These are phyloP conservation scores for Kluyveromyces marxianus DNA, from an alignment of 1,139 yeast genomes.

Conservation along the genomic window DNA sequence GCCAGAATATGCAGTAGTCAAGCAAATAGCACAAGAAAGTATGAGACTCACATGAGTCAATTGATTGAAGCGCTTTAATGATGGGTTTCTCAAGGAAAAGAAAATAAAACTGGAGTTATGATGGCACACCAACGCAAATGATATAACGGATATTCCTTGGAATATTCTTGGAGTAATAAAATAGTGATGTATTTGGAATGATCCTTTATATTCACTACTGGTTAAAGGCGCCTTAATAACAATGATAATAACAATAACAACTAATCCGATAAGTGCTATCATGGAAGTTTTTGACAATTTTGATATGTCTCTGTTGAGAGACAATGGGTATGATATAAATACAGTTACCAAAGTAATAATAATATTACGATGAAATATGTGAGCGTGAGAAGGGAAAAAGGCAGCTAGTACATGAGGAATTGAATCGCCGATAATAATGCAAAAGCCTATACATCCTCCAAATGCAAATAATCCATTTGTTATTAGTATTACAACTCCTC, in stretches of 20 bases:
- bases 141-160: slow-evolving; percentile 85
- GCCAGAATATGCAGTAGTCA: slow-evolving; percentile 75
- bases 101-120: slow-evolving; percentile 87
- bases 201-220: slow-evolving; percentile 41
- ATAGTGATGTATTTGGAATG: slow-evolving; percentile 41
- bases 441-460: slow-evolving; percentile 92
- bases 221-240: slow-evolving; percentile 65
- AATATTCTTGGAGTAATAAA: slow-evolving; percentile 60
- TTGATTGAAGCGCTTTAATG: slow-evolving; percentile 62
- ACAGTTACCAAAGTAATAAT: slow-evolving; percentile 64
- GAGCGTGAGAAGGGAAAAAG: slow-evolving; percentile 46
- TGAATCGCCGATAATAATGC: slow-evolving; percentile 91
- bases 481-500: slow-evolving; percentile 57
- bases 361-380: slow-evolving; percentile 53
- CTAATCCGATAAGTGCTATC: slow-evolving; percentile 79
- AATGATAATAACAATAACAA: slow-evolving; percentile 66
- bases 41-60: slow-evolving; percentile 81
- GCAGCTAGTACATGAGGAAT: slow-evolving; percentile 82
- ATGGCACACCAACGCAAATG: slow-evolving; percentile 92
- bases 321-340: slow-evolving; percentile 74
- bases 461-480: slow-evolving; percentile 87
- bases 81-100: slow-evolving; percentile 71
- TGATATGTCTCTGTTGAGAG: slow-evolving; percentile 73
- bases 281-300: slow-evolving; percentile 85
- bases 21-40: slow-evolving; percentile 74